Evolutionary conservation across 2,329 filamentous ascomycete genomes (phyloP), one percentile per base, ranked within the genome.

Genomic region (Trichoderma oligosporum): DNA sequence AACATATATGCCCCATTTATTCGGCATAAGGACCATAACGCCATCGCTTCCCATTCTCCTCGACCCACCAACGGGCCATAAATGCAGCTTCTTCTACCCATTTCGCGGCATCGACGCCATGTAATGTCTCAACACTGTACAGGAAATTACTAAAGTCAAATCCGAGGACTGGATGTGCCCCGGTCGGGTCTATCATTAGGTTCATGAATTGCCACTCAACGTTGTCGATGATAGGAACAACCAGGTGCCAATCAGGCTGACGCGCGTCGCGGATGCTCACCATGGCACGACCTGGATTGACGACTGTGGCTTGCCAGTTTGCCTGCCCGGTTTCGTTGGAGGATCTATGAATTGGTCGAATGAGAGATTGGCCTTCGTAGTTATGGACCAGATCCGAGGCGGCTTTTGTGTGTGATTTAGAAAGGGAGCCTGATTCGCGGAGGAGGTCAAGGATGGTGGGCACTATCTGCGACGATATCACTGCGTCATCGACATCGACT

Each of bases 371-470:
- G 3, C 70, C 70, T 45, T 72, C 70, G 42, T 71, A 72, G 54
- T 71, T 70, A 18, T 65, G 59, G 2, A 66, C 56, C 7, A 72
- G 63, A 27, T 71, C 68, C 2, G 54, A 59, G 1, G 68, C 68
- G 12, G 67, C 65, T 4, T 56, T 42, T 14, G 57, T 62, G 16
- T 67, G 65, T 36, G 62, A 61, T 4, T 62, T 54, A 54, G 64
- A 64, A 27, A 72, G 67, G 7, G 70, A 72, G 9, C 64, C 66
- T 7, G 66, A 70, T 54, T 70, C 67, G 35, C 69, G 58, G 31
- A 72, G 68, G 0, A 72, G 62, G 24, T 72, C 70, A 29, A 72
- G 65, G 16, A 72, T 67, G 2, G 70, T 71, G 0, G 70, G 70
- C 2, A 72, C 63, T 7, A 72, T 68, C 22, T 69, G 69, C 36